Evolutionary conservation across 176 grass and related monocot species (phyloP).

Genomic region (Poa pratensis): DNA sequence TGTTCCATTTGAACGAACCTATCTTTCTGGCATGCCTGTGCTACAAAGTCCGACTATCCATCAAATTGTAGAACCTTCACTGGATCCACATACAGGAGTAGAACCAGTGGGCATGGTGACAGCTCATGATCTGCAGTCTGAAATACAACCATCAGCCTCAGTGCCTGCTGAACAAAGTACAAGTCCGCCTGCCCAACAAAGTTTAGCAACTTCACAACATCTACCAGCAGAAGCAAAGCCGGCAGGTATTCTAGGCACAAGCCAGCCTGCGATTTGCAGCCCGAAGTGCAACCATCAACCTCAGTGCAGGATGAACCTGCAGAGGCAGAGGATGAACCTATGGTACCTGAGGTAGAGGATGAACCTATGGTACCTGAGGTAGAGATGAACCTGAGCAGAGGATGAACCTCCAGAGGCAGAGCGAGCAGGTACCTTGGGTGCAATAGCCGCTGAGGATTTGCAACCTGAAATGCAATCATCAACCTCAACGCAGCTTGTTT

Average conservation of each 20-base stretch:
- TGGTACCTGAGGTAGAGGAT: neutral
- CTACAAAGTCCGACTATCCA: too few species aligned
- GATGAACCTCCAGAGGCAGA: conserved; percentile 13
- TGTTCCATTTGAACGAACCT: too few species aligned
- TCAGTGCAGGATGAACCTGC: conserved; percentile 25
- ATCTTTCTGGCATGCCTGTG: too few species aligned
- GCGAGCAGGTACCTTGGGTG: neutral
- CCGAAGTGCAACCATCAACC: conserved; percentile 18
- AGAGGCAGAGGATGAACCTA: conserved; percentile 25
- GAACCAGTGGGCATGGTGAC: neutral
- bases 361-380: neutral
- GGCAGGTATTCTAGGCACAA: conserved; percentile 7
- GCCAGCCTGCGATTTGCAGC: conserved; percentile 10
- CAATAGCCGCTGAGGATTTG: neutral
- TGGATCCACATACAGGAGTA: too few species aligned
- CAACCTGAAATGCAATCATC: neutral
- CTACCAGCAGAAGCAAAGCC: conserved; percentile 27
- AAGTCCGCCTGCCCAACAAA: conserved; percentile 5
- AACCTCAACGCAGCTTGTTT: too few species aligned
- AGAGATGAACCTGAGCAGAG: neutral
- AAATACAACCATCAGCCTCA: neutral
- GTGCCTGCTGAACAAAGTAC: conserved; percentile 23
- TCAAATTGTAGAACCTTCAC: too few species aligned
- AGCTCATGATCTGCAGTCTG: neutral
- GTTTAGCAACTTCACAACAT: conserved; percentile 26